A percentile compares a stretch with the other conserved stretches of the same genome.
phyloP scores from a whole-genome alignment of 768 basidiomycete genomes.

The Tephrocybe sp. region DNA sequence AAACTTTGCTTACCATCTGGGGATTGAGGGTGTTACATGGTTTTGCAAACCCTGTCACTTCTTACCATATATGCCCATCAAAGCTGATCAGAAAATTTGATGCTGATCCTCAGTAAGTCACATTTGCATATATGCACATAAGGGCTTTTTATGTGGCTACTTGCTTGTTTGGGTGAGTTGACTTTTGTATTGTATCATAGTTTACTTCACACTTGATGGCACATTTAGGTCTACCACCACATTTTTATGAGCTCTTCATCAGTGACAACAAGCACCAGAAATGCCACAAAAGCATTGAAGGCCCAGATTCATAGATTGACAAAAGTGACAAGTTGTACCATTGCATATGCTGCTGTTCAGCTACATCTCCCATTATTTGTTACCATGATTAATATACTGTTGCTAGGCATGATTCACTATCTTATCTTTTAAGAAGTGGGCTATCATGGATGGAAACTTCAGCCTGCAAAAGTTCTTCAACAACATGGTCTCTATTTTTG shows the following conservation, averaged over 20 bases:
- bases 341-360: no score
- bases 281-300: slow-evolving; percentile 1
- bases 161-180: not conserved
- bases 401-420: not conserved
- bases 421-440: not conserved
- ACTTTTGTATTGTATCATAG: not conserved
- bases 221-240: not conserved
- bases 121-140: not conserved
- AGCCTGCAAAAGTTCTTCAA: not conserved
- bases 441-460: not conserved
- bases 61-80: not conserved
- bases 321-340: no score
- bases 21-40: not conserved
- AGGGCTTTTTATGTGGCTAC: not conserved
- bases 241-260: slow-evolving; percentile 4
- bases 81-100: not conserved
- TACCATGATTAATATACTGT: not conserved
- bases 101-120: not conserved
- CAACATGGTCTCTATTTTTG: not conserved
- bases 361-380: not conserved
- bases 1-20: not conserved
- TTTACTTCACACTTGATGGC: not conserved
- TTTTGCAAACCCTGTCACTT: not conserved
- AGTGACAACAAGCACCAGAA: not conserved
- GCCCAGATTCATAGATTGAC: not conserved